Evolutionary conservation across 768 basidiomycete species (phyloP), one percentile per base, ranked within the genome.

Genomic region (Pleurotus tuber-regium): DNA sequence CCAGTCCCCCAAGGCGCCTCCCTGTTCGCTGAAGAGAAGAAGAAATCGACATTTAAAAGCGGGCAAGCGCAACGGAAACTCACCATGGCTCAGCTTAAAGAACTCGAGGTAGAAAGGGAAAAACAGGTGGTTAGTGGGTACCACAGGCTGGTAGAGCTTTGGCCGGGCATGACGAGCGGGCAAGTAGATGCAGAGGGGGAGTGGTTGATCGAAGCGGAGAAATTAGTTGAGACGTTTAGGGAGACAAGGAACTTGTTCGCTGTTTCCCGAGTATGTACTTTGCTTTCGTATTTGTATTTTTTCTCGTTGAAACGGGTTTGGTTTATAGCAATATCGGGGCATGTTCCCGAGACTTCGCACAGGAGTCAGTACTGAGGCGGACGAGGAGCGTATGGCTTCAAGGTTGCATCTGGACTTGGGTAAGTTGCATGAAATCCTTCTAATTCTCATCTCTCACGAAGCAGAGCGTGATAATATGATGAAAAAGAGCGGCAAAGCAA

Each of bases 181-280:
- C 51, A 46, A 10, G 61, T 29, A 31, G 79, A 79, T 11, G 79
- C 82, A 3, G 73, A 80, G 51, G 74, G 80, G 44, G 80, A 86
- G 58, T 98, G 94, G 89, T 70, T 96, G 57, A 62, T 86, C 24
- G 85, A 92, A 59, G 92, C 92, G 0, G 90, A 92, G 62, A 87
- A 82, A 58, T 72, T 99, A 40, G 79, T 97, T 3, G 94, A 97
- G 54, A 85, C 82, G 64, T 98, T 94, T 69, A 74, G 96, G 47
- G 87, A 93, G 70, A 94, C 94, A 1, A 78, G 86, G 54, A 81
- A 84, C 54, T 63, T 98, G 56, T 99, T 96, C 63, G 75, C 87
- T 59, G 83, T 86, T 2, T 85, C 85, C 24, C 70, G 86, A 59
- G 93, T 93, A 54, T 59, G 83, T 68, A 18, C 23, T 50, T 35